Evolutionary conservation across 2,329 filamentous ascomycete genomes (phyloP).

Genomic region (Phoma sp.): DNA sequence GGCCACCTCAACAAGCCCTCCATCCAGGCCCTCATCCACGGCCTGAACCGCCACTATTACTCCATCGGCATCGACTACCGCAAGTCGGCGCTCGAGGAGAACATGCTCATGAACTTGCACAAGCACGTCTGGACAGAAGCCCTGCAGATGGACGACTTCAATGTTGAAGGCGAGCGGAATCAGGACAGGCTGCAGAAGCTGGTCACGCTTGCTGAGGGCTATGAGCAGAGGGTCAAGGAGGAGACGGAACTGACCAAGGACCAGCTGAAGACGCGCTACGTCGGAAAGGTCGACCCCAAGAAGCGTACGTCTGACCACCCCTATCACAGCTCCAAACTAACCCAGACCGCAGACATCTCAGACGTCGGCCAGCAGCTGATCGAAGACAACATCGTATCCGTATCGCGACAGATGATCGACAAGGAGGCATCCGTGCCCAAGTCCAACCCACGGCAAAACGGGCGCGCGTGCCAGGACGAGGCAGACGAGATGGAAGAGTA

Average conservation of each 20-base stretch:
- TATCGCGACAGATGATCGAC: slow-evolving; percentile 99
- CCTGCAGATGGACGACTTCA: slow-evolving; percentile 95
- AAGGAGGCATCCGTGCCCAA: slow-evolving; percentile 93
- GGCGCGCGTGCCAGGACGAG: slow-evolving; percentile 34
- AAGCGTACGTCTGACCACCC: slow-evolving; percentile 68
- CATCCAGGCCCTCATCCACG: slow-evolving; percentile 98
- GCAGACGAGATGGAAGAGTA: slow-evolving; percentile 49
- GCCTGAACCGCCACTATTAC: slow-evolving; percentile 98
- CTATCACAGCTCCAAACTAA: slow-evolving; percentile 23
- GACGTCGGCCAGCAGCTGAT: slow-evolving; percentile 96
- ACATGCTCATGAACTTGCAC: slow-evolving; percentile 99
- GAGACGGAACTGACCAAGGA: slow-evolving; percentile 97
- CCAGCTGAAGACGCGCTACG: slow-evolving; percentile 97
- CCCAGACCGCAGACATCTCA: slow-evolving; percentile 71
- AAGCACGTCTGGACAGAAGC: slow-evolving; percentile 99
- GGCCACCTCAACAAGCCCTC: slow-evolving; percentile 99
- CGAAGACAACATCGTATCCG: slow-evolving; percentile 98
- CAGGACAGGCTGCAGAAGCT: slow-evolving; percentile 86
- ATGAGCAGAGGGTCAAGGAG: slow-evolving; percentile 98
- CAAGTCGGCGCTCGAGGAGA: slow-evolving; percentile 97
- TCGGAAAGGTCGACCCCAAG: slow-evolving; percentile 98
- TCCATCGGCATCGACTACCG: slow-evolving; percentile 98
- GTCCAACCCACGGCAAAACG: slow-evolving; percentile 38
- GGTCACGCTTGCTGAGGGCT: slow-evolving; percentile 89
- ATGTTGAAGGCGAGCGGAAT: slow-evolving; percentile 81